Evolutionary conservation across 2,329 filamentous ascomycete species (phyloP), one percentile per base, ranked within the genome.

Genomic region (Helminthosporium solani): DNA sequence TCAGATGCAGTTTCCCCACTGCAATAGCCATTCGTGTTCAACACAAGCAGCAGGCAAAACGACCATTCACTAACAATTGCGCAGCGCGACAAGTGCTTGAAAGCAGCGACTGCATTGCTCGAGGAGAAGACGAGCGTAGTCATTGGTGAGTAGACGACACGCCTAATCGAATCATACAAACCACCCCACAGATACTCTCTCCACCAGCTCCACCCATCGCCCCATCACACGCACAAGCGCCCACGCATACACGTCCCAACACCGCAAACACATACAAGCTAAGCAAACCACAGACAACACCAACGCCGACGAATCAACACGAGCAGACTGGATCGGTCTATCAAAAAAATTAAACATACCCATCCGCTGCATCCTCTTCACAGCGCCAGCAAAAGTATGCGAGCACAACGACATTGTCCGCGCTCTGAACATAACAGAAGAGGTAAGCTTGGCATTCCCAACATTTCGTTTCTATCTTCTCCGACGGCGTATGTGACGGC

Each of bases 341-440:
- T 90, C 90, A 15, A 79, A 78, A 53, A 85, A 86, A 59, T 73
- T 83, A 60, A 75, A 81, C 3, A 77, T 95, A 2, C 86, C 88
- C 2, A 87, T 96, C 57, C 86, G 92, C 37, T 95, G 92, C 63
- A 77, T 97, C 8, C 86, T 87, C 70, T 94, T 99, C 73, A 87
- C 85, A 41, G 86, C 90, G 11, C 77, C 84, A 1, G 70, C 83
- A 20, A 78, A 80, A 34, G 67, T 96, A 7, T 83, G 81, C 68
- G 84, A 90, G 66, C 94, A 99, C 73, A 99, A 99, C 64, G 88
- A 95, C 64, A 82, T 81, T 1, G 88, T 95, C 39, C 82, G 94
- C 49, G 83, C 90, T 1, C 74, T 91, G 55, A 81, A 67, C 49
- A 42, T 56, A 50, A 66, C 61, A 23, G 55, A 56, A 27, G 58